Evolutionary conservation across 2,329 filamentous ascomycete genomes (phyloP).

Genomic region (Xylariaceae sp.): DNA sequence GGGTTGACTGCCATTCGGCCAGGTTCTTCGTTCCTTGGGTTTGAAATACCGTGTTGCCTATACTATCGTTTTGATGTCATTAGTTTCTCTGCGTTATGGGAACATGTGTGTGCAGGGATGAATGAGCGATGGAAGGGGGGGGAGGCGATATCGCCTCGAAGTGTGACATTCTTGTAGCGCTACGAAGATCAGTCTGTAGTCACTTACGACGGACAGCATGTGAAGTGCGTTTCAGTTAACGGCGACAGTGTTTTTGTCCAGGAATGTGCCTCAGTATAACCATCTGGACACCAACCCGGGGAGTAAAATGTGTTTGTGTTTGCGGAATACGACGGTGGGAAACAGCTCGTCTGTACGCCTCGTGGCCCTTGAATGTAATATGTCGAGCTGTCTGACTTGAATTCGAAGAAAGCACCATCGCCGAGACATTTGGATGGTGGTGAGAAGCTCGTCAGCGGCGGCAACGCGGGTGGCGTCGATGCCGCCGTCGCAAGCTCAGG

Average conservation of each 20-base stretch:
- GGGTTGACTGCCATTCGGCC: slow-evolving; percentile 2
- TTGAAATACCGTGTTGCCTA: slow-evolving; percentile 1
- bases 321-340: slow-evolving; percentile 1
- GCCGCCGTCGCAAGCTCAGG: background rate
- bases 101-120: too few relatives aligned
- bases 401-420: slow-evolving; percentile 1
- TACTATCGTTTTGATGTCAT: too few relatives aligned
- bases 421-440: slow-evolving; percentile 1
- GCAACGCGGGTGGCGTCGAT: background rate
- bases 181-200: too few relatives aligned
- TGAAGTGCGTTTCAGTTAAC: slow-evolving; percentile 3
- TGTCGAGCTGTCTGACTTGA: background rate
- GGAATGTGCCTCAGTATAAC: slow-evolving; percentile 5
- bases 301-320: slow-evolving; percentile 1
- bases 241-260: background rate
- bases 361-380: slow-evolving; percentile 4
- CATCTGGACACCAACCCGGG: slow-evolving; percentile 4
- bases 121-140: too few relatives aligned
- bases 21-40: background rate
- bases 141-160: too few relatives aligned
- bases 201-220: slow-evolving; percentile 4
- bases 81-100: too few relatives aligned
- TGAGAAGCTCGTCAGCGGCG: slow-evolving; percentile 1
- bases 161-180: too few relatives aligned
- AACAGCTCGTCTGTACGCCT: background rate